Base-by-base conservation (phyloP, 129 eudicot genomes). In the Artemisia argyi region DNA sequence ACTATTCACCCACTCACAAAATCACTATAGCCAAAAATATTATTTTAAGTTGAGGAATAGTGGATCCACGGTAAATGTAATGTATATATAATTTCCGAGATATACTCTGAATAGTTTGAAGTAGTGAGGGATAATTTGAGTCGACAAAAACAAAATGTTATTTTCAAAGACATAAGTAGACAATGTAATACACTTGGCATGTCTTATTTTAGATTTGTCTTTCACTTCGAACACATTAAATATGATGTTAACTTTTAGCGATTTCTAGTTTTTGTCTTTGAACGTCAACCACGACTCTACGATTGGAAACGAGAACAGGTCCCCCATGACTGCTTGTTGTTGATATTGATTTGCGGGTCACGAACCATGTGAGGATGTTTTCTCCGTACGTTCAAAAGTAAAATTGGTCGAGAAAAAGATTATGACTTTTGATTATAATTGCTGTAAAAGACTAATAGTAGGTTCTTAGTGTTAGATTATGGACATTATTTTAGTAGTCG, bases 321-420 rank as follows among this genome's bases (percentile, higher is more conserved):
- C 66, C 81, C 81, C 66, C 59, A 16, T 7, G 51, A 51, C 61
- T 18, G 61, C 56, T 62, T 56, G 71, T 78, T 50, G 57, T 12
- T 78, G 77, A 78, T 64, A 71, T 64, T 47, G 77, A 78, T 78
- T 78, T 78, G 66, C 64, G 73, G 81, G 82, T 78, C 82, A 71
- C 8, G 30, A 46, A 55, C 47, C 77, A 78, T 28, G 82, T 78
- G 82, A 78, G 0, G 17, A 55, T 71, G 81, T 77, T 77, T 24
- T 64, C 14, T 62, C 22, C 47, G 46, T 46, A 63, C 53, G 17
- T 56, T 9, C 28, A 71, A 53, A 39, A 54, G 12, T 17, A 17
- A 42, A 22, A 44, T 15, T 19, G 6, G 0, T 60, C 1, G 16
- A 61, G 2, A 22, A 13, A 28, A 24, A 10, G 28, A 61, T 12